Evolutionary conservation across 768 basidiomycete species (phyloP), one percentile per base, ranked within the genome.

Genomic region (Lactarius hatsudake): DNA sequence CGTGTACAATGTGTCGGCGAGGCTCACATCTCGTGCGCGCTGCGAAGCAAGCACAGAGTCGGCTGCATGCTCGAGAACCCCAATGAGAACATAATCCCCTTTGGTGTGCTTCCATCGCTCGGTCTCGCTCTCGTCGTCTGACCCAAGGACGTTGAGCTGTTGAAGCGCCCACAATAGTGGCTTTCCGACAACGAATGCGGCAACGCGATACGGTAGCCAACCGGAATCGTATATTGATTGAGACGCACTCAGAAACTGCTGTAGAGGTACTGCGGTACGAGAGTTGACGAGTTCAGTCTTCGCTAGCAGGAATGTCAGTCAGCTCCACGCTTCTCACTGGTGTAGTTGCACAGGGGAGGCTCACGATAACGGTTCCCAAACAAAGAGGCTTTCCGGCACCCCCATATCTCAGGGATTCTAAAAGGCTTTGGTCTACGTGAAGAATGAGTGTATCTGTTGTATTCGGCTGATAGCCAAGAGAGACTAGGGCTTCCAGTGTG

Each of bases 131-230:
- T 81, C 78, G 2, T 89, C 88, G 57, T 91, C 89, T 3, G 78
- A 73, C 23, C 84, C 85, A 8, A 90, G 84, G 4, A 94, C 77
- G 30, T 86, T 88, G n/a, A 88, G 79, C 69, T 91, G 91, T 68
- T 89, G 87, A 64, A 95, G 82, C 3, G 89, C 87, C 93, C 93
- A 95, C 90, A 89, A 93, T 2, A 95, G 78, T 3, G 93, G 93
- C 72, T 85, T 87, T 8, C 87, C 91, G 8, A 94, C 81, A 9
- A 94, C 79, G 64, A 83, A 89, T 12, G 89, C 81, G 3, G 84
- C 90, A 60, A 93, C 80, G 23, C 90, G 86, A 59, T 80, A 83
- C 0, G 91, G 87, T 18, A 93, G 73, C 72, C 88, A 91, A 26
- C 85, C 86, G 2, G 86, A 77, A 66, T 88, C 82, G 71, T 91